Base-by-base conservation (phyloP, 1,284 basidiomycete genomes). In the Stereum hirsutum region DNA sequence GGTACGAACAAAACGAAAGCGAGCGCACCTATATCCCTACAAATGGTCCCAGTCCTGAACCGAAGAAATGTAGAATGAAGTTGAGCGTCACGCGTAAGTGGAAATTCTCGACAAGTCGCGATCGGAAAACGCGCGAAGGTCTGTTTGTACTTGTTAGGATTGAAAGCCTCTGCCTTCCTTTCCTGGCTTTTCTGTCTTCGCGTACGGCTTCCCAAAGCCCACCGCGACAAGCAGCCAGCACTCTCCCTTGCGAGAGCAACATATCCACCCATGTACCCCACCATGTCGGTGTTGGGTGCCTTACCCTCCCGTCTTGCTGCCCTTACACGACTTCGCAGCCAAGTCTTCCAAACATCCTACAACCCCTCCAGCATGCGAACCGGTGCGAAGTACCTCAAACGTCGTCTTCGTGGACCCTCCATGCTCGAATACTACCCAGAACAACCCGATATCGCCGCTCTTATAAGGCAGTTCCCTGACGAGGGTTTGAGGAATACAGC, bases 311-410 rank as follows among this genome's bases (percentile, higher is more conserved):
- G 75, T 46, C 59, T 84, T 21, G 63, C 66, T 28, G 66, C 73
- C 6, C 65, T 89, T 37, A 70, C 60, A 0, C 69, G 70, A 37
- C 66, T 82, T 6, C 79, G 81, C 42, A 81, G 77, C 57, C 59
- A 70, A 23, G 77, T 95, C 44, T 94, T 94, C 59, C 77, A 89
- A 58, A 92, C 89, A 5, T 71, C 82, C 2, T 89, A 84, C 62
- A 94, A 93, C 62, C 89, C 89, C 0, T 73, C 72, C 4, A 78
- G 77, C 33, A 58, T 75, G 6, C 81, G 90, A 21, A 90, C 85
- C 0, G 90, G 90, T 26, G 80, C 86, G 17, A 93, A 93, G 63
- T 88, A 92, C 66, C 75, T 93, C 39, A 78, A 81, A 31, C 68
- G 72, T 23, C 72, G 81, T 6, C 73, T 93, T 27, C 75, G 78